Conservation (phyloP, 495 filamentous ascomycete genomes). For the Lasiosphaeria miniovina region DNA sequence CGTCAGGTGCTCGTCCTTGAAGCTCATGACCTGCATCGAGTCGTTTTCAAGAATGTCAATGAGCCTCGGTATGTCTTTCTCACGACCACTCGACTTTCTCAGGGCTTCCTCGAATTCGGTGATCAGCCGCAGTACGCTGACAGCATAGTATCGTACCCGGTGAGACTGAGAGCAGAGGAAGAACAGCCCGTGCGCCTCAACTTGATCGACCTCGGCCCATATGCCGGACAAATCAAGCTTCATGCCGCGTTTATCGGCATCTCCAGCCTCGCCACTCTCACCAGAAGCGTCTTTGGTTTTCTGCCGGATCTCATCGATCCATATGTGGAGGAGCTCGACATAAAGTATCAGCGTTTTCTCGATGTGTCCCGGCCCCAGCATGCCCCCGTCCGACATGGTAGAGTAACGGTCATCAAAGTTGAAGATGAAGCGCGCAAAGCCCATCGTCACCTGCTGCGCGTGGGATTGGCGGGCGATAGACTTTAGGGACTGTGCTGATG, state of each 20-base stretch:
- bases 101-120: conserved; percentile 91
- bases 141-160: conserved; percentile 81
- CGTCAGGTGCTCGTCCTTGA: conserved; percentile 89
- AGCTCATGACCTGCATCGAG: conserved; percentile 80
- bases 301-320: conserved; percentile 91
- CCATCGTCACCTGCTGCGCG: conserved; percentile 93
- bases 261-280: conserved; percentile 58
- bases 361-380: conserved; percentile 92
- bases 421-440: conserved; percentile 95
- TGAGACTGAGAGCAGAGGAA: conserved; percentile 95
- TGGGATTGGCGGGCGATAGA: conserved; percentile 91
- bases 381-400: conserved; percentile 96
- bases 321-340: conserved; percentile 89
- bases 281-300: conserved; percentile 72
- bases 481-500: conserved; percentile 89
- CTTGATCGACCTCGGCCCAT: conserved; percentile 89
- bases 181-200: conserved; percentile 97
- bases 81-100: conserved; percentile 54
- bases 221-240: conserved; percentile 85
- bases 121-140: conserved; percentile 86
- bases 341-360: conserved; percentile 91
- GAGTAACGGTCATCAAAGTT: conserved; percentile 96
- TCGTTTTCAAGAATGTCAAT: conserved; percentile 91
- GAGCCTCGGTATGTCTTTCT: conserved; percentile 64
- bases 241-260: conserved; percentile 56